Conservation (phyloP, 208 protist species). For the Spongospora subterranea region DNA sequence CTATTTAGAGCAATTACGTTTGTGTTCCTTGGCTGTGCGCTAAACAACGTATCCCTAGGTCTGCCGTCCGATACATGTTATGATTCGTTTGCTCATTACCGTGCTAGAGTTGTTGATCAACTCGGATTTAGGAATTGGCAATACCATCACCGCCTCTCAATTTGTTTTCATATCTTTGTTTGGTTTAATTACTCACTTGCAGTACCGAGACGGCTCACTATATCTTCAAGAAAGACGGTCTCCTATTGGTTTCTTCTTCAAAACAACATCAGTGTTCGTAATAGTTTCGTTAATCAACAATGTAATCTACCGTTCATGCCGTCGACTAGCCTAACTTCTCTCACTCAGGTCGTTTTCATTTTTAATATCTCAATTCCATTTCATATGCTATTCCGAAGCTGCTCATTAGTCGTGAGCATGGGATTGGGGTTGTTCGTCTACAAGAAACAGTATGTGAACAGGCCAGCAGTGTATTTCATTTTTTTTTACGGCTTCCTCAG, state of each 20-base stretch:
- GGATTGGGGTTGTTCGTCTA: not conserved
- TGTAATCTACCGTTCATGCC: not conserved
- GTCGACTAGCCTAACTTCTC: not conserved
- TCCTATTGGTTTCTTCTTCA: not conserved
- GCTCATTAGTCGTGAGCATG: not conserved
- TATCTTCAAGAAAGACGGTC: not conserved
- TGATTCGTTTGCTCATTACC: no score
- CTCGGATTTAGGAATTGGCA: conserved; percentile 12
- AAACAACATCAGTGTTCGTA: not conserved
- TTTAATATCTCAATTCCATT: conserved; percentile 46
- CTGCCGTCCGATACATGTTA: not conserved
- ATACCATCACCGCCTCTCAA: conserved; percentile 4
- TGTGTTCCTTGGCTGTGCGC: not conserved
- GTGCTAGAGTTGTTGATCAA: conserved; percentile 33
- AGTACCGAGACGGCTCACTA: not conserved
- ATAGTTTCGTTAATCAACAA: conserved; percentile 48
- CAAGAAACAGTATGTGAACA: not conserved
- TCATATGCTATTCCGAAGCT: conserved; percentile 46
- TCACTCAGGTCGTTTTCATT: conserved; percentile 10
- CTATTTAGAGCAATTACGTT: not conserved
- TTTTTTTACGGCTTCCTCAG: not conserved
- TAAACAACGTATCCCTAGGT: not conserved
- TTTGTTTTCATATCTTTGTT: conserved; percentile 4
- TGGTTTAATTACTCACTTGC: not conserved
- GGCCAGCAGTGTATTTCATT: not conserved